Evolutionary conservation across 495 filamentous ascomycete genomes (phyloP).

Genomic region (Bombardia bombarda): DNA sequence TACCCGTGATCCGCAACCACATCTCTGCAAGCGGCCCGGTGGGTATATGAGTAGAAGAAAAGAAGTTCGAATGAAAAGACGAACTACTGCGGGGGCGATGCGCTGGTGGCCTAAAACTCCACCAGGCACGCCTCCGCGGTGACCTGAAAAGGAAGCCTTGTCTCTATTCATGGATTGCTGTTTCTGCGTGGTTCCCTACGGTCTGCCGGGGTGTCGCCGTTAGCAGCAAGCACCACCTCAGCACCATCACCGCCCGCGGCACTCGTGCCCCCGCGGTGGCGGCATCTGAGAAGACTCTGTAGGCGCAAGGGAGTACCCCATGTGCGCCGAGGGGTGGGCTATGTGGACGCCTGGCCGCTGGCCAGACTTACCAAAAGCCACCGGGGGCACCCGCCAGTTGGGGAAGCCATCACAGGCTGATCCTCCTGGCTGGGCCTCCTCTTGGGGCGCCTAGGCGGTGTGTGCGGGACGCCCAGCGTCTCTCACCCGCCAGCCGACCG

Average conservation of each 20-base stretch:
- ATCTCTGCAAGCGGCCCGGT: too few species aligned
- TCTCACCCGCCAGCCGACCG: not conserved
- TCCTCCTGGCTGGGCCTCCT: slow-evolving; percentile 21
- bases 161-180: not conserved
- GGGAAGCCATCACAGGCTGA: slow-evolving; percentile 1
- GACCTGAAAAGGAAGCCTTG: not conserved
- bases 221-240: not conserved
- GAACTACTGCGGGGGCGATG: not conserved
- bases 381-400: slow-evolving; percentile 1
- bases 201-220: not conserved
- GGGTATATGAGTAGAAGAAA: too few species aligned
- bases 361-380: slow-evolving; percentile 5
- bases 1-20: too few species aligned
- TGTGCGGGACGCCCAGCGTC: not conserved
- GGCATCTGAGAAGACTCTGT: not conserved
- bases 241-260: not conserved
- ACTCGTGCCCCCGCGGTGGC: not conserved
- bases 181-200: not conserved
- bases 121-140: not conserved
- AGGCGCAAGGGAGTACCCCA: not conserved
- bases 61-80: too few species aligned
- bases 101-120: not conserved
- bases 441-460: slow-evolving; percentile 15
- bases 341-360: slow-evolving; percentile 3
- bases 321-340: slow-evolving; percentile 4